These are phyloP conservation scores for Fusarium veterinarium DNA, from an alignment of 2,329 filamentous ascomycete genomes.

Conservation along the genomic window DNA sequence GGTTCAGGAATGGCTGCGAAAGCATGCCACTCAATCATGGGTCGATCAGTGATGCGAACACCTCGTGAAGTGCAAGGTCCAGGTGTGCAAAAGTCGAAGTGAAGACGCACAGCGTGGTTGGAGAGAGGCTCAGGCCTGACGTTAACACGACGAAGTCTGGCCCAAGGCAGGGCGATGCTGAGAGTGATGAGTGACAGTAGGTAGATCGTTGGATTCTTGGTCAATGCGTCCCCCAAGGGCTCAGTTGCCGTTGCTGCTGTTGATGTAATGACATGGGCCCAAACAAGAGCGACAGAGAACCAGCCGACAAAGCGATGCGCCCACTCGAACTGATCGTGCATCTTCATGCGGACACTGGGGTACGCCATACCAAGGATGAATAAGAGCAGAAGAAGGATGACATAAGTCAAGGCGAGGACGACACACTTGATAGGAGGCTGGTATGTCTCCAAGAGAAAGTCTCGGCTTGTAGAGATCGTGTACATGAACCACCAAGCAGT, in stretches of 20 bases:
- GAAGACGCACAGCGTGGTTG: slow-evolving; percentile 74
- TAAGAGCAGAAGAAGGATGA: slow-evolving; percentile 30
- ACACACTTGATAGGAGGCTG: slow-evolving; percentile 15
- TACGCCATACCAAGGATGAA: slow-evolving; percentile 44
- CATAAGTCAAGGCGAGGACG: slow-evolving; percentile 43
- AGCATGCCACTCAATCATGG: slow-evolving; percentile 74
- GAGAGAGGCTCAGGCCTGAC: slow-evolving; percentile 74
- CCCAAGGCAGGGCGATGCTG: slow-evolving; percentile 59
- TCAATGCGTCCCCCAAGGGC: slow-evolving; percentile 10
- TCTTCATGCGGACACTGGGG: slow-evolving; percentile 43
- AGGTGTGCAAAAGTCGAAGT: slow-evolving; percentile 69
- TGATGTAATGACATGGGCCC: slow-evolving; percentile 68
- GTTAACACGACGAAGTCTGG: slow-evolving; percentile 70
- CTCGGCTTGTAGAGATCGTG: slow-evolving; percentile 21
- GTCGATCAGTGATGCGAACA: slow-evolving; percentile 67
- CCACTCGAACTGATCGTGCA: slow-evolving; percentile 74
- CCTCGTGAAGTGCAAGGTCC: slow-evolving; percentile 28
- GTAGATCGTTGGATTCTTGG: slow-evolving; percentile 20
- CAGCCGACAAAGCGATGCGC: slow-evolving; percentile 76
- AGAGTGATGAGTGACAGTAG: slow-evolving; percentile 16
- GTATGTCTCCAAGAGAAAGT: not conserved
- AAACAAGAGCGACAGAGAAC: slow-evolving; percentile 69
- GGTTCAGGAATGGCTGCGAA: slow-evolving; percentile 76
- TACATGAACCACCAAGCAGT: slow-evolving; percentile 54
- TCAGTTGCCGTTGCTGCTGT: slow-evolving; percentile 51